phyloP scores from a whole-genome alignment of 768 basidiomycete species.

The Kockovaella imperatae region DNA sequence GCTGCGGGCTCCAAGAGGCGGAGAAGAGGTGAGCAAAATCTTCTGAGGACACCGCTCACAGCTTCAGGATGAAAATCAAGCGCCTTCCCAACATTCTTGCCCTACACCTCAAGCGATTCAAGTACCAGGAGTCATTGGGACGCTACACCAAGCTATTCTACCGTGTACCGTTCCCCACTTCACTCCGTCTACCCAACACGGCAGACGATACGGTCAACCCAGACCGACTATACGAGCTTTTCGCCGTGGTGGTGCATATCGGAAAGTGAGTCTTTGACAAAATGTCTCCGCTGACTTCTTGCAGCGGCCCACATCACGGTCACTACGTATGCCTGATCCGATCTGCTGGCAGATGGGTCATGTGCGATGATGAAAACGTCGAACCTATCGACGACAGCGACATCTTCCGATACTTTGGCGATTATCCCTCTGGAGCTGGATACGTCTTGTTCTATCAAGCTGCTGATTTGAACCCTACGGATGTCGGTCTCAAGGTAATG shows the following conservation, averaged over 20 bases:
- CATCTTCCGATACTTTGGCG: conserved; percentile 90
- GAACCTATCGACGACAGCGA: conserved; percentile 79
- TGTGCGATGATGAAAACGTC: conserved; percentile 94
- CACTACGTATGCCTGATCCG: conserved; percentile 96
- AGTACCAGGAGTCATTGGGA: conserved; percentile 85
- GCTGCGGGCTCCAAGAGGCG: conserved; percentile 93
- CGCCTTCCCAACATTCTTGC: conserved; percentile 89
- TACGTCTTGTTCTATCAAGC: conserved; percentile 98
- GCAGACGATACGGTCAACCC: conserved; percentile 86
- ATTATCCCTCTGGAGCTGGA: conserved; percentile 67
- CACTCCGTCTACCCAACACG: conserved; percentile 92
- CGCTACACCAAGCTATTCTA: conserved; percentile 93
- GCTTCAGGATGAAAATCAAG: conserved; percentile 94
- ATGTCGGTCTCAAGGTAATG: conserved; percentile 56
- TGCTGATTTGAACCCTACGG: conserved; percentile 67
- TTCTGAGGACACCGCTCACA: not conserved
- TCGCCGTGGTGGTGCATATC: conserved; percentile 97
- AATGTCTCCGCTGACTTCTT: conserved; percentile 2
- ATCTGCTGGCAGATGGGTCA: conserved; percentile 71
- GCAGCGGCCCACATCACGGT: conserved; percentile 93
- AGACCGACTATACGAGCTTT: conserved; percentile 86
- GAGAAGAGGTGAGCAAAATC: conserved; percentile 73
- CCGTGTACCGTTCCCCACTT: conserved; percentile 90
- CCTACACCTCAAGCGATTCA: conserved; percentile 95
- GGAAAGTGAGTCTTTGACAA: conserved; percentile 70